A percentile compares a stretch with the other conserved stretches of the same genome.
Conservation (phyloP, 192 early-diverging fungal species). For the Gigaspora rosea region DNA sequence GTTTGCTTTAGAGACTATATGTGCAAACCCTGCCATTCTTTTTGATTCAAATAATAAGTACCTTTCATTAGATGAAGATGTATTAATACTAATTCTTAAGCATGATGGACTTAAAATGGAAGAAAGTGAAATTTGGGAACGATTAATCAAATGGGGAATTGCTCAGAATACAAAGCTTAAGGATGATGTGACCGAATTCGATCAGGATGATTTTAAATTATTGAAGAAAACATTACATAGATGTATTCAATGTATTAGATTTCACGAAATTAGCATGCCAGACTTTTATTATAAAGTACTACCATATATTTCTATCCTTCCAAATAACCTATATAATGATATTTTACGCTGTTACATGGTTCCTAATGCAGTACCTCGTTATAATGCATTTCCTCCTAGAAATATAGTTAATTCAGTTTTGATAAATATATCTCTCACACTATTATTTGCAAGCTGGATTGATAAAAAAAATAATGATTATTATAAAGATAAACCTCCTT, state of each 20-base stretch:
- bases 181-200: background rate
- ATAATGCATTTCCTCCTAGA: background rate
- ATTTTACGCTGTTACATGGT: background rate
- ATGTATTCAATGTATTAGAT: slow-evolving; percentile 10
- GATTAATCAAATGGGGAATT: too few species aligned
- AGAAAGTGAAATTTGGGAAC: background rate
- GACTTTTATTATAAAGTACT: background rate
- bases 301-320: background rate
- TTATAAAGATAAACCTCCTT: background rate
- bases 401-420: background rate
- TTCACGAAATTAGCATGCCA: background rate
- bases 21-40: background rate
- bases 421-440: background rate
- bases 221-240: background rate
- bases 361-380: background rate
- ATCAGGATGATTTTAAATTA: background rate
- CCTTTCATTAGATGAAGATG: background rate
- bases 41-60: background rate
- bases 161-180: background rate
- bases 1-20: background rate
- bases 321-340: background rate
- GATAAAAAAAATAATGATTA: background rate
- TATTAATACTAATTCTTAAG: background rate
- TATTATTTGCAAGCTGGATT: slow-evolving; percentile 6
- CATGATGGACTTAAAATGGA: background rate